Percentiles rank a stretch among this genome's conserved stretches.
Conservation (phyloP, 805 yeast species). For the Zygotorulaspora chibaensis region DNA sequence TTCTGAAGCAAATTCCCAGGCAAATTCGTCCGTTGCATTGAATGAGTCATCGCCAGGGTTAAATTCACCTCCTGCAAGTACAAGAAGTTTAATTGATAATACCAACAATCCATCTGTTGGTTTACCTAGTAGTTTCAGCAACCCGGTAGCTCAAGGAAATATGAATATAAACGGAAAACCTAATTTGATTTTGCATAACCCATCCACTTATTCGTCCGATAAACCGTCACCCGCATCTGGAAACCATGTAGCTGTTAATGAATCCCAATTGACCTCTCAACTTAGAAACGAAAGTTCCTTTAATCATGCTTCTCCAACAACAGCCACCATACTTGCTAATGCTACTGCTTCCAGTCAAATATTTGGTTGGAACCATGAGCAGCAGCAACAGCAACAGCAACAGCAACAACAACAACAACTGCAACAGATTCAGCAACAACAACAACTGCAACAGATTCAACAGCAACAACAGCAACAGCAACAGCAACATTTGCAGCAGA, state of each 20-base stretch:
- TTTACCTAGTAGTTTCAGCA: neutral
- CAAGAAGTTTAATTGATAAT: constrained; percentile 7
- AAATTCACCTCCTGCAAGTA: constrained; percentile 7
- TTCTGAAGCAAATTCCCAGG: constrained; percentile 1
- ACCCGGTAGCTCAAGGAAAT: neutral
- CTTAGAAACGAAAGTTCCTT: constrained; percentile 4
- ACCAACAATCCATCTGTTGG: constrained; percentile 1
- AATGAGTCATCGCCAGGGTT: constrained; percentile 5
- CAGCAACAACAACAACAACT: constrained; percentile 5
- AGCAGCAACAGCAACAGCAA: constrained; percentile 7
- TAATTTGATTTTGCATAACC: constrained; percentile 20
- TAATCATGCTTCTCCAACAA: constrained; percentile 15
- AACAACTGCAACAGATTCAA: neutral
- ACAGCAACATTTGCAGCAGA: constrained; percentile 2
- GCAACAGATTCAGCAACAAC: constrained; percentile 1
- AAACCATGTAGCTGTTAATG: constrained; percentile 6
- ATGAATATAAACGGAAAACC: constrained; percentile 4
- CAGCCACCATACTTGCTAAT: constrained; percentile 17
- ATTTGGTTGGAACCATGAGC: constrained; percentile 11
- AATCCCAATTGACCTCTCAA: constrained; percentile 6
- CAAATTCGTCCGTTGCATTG: constrained; percentile 2
- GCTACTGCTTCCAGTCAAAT: constrained; percentile 13
- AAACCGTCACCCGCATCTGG: constrained; percentile 8
- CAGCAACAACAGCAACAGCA: constrained; percentile 1
- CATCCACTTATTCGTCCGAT: constrained; percentile 14